Conservation (phyloP, 75 land plant species). For the Cupressus sempervirens region DNA sequence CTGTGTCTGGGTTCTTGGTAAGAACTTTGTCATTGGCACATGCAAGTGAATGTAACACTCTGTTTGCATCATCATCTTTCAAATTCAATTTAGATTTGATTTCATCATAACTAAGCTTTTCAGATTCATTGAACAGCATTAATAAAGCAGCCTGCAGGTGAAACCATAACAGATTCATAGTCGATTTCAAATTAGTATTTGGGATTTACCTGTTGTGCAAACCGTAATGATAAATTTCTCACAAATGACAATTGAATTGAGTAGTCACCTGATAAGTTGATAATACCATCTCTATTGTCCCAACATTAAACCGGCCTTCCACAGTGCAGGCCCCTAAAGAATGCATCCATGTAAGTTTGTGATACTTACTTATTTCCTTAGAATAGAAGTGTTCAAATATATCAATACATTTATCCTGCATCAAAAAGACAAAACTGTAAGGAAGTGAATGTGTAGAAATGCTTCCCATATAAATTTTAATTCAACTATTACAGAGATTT, state of each 20-base stretch:
- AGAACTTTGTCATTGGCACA: slow-evolving; percentile 53
- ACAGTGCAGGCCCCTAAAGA: not conserved
- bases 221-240: not conserved
- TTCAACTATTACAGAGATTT: too few species aligned
- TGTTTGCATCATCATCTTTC: slow-evolving; percentile 43
- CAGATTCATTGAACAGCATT: too few species aligned
- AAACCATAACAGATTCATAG: not conserved
- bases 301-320: not conserved
- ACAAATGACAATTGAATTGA: not conserved
- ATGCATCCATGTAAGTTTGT: slow-evolving; percentile 42
- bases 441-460: not conserved
- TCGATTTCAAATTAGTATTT: not conserved
- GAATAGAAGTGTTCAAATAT: slow-evolving; percentile 77
- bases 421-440: not conserved
- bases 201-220: not conserved
- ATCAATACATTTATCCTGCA: slow-evolving; percentile 67
- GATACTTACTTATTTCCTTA: slow-evolving; percentile 69
- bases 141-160: slow-evolving; percentile 17
- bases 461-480: too few species aligned
- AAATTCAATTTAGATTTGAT: slow-evolving; percentile 39
- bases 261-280: not conserved
- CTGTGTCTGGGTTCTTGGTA: too few species aligned
- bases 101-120: slow-evolving; percentile 8
- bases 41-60: slow-evolving; percentile 85
- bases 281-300: not conserved